A percentile compares a stretch with the other conserved stretches of the same genome.
These are phyloP conservation scores for Aspergillus sp. DNA, from an alignment of 2,329 filamentous ascomycete genomes.

Conservation along the genomic window DNA sequence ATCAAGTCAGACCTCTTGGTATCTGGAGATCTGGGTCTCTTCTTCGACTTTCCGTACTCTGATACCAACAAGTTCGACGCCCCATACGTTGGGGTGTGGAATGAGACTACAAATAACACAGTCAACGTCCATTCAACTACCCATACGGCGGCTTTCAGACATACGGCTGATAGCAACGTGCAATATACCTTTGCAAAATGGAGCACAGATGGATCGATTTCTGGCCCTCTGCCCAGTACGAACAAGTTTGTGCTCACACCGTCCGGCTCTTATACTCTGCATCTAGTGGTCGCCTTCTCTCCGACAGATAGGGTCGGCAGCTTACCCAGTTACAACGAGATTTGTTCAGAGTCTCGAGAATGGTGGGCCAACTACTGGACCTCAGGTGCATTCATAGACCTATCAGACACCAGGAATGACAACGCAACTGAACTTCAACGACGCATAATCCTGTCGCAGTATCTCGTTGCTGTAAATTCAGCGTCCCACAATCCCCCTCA, in stretches of 20 bases:
- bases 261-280: neutral
- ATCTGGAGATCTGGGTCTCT: slow-evolving; percentile 43
- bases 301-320: no score
- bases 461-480: slow-evolving; percentile 54
- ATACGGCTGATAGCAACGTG: neutral
- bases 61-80: slow-evolving; percentile 55
- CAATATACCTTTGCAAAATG: neutral
- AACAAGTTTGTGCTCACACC: neutral
- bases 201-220: neutral
- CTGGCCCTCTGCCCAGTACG: neutral
- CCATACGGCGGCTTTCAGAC: neutral
- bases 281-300: neutral
- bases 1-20: slow-evolving; percentile 44
- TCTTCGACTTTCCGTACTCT: slow-evolving; percentile 54
- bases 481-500: slow-evolving; percentile 10
- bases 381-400: slow-evolving; percentile 54
- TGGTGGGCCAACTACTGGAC: slow-evolving; percentile 55
- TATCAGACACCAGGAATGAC: slow-evolving; percentile 40
- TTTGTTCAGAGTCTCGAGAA: neutral
- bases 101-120: slow-evolving; percentile 38
- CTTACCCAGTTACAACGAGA: neutral
- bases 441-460: slow-evolving; percentile 55
- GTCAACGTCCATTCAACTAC: neutral
- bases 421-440: slow-evolving; percentile 53
- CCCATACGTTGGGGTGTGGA: slow-evolving; percentile 55